Evolutionary conservation across 345 rosid genomes (phyloP).

Genomic region (Eucalyptus sideroxylon): DNA sequence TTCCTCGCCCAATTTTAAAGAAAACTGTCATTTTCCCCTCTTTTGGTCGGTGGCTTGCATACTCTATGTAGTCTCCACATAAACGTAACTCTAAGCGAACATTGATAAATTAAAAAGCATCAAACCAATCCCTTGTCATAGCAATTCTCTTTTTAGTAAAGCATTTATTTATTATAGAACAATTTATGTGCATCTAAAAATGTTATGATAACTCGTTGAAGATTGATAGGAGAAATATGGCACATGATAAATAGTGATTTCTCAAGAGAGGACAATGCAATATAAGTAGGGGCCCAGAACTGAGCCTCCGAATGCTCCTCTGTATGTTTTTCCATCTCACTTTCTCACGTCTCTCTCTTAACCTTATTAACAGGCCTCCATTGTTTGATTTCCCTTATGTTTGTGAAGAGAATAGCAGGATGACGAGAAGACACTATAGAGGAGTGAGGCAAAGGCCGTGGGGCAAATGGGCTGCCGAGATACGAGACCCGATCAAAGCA

Average conservation of each 20-base stretch:
- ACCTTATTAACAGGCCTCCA: neutral
- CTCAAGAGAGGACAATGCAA: neutral
- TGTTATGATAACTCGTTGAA: neutral
- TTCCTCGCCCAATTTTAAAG: neutral
- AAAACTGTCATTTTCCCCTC: neutral
- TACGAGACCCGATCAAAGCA: conserved; percentile 73
- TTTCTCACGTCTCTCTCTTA: neutral
- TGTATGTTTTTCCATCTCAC: neutral
- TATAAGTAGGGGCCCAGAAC: neutral
- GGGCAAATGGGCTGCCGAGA: conserved; percentile 99
- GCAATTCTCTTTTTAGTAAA: neutral
- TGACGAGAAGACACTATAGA: conserved; percentile 60
- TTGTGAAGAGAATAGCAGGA: conserved; percentile 20
- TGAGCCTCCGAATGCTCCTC: neutral
- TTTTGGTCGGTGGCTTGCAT: neutral
- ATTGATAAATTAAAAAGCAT: neutral
- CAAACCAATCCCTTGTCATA: neutral
- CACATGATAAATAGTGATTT: neutral
- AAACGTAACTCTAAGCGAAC: neutral
- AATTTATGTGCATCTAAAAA: neutral
- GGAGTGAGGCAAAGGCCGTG: conserved; percentile 96
- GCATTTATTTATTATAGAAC: neutral
- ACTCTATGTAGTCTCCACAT: neutral
- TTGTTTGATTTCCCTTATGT: neutral
- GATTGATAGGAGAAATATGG: neutral